Evolutionary conservation across 495 filamentous ascomycete species (phyloP), one percentile per base, ranked within the genome.

Genomic region (Tuber brumale): DNA sequence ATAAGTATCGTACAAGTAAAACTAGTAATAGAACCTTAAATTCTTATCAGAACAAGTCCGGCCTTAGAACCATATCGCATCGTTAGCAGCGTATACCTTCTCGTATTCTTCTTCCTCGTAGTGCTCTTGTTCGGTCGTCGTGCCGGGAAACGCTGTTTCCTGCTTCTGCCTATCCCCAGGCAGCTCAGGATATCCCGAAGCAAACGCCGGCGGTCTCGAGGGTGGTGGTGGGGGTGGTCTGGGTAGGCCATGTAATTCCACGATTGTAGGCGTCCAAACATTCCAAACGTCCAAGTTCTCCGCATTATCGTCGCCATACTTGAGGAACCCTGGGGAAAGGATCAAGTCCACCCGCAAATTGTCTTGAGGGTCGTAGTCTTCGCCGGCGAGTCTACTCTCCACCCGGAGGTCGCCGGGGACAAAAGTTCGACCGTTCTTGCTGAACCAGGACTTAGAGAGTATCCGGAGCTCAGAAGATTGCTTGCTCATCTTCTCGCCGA

Each of bases 291-390:
- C 75, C 0, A 79, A n/a, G 35, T 78, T 48, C 27, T 79, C 76
- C 7, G 71, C 77, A 8, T 79, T 44, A 27, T 78, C 77, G 41
- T 79, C 72, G 14, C 77, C 77, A n/a, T 72, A 78, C 16, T 79
- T 79, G 16, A 79, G 45, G 39, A 79, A 79, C 4, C 77, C 77
- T 1, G 77, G 77, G 23, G 69, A 41, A 18, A 79, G 71, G 19
- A 79, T 35, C 23, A 72, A 73, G 69, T 75, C 76, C 14, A 76
- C 51, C 42, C 27, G 37, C 10, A 43, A 48, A 21, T 31, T 35
- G 46, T 51, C 48, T 19, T 44, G n/a, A 37, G 74, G 23, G 21
- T 72, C 45, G 39, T 71, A 35, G 37, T 75, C 46, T 35, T 77
- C 76, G 46, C 73, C 75, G 31, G 31, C 76, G 66, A 70, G 48